These are phyloP conservation scores for Lachnellula occidentalis DNA, from an alignment of 2,329 filamentous ascomycete species.

Conservation along the genomic window DNA sequence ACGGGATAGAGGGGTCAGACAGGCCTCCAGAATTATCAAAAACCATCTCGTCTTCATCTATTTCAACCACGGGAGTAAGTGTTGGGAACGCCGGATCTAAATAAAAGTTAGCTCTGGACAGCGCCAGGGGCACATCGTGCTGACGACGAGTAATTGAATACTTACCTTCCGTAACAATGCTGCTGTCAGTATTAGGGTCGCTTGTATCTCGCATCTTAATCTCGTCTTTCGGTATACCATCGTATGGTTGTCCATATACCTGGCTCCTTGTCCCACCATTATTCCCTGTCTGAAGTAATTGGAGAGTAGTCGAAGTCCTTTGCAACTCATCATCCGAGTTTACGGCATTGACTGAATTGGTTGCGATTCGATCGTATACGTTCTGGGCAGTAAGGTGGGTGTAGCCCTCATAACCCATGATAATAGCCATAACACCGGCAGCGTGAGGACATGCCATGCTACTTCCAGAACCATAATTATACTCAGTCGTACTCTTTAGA, in stretches of 20 bases:
- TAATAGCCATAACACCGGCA: background rate
- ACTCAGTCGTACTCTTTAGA: background rate
- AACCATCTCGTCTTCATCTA: no score
- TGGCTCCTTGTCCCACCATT: background rate
- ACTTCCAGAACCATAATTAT: background rate
- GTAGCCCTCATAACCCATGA: slow-evolving; percentile 1
- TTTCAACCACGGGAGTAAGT: no score
- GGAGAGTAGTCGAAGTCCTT: background rate
- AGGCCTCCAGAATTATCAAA: no score
- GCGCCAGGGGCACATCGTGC: no score
- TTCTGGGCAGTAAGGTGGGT: background rate
- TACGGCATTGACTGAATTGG: background rate
- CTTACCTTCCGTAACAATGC: background rate
- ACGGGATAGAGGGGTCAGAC: no score
- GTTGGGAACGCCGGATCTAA: no score
- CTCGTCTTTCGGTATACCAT: background rate
- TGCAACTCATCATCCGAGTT: background rate
- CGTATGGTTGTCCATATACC: background rate
- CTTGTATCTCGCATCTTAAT: background rate
- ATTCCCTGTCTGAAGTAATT: background rate
- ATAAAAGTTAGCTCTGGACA: no score
- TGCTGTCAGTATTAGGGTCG: background rate
- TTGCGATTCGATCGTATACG: background rate
- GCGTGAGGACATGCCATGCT: background rate
- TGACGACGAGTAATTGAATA: background rate